Percentiles rank a stretch among this genome's conserved stretches.
Evolutionary conservation across 176 grass and related monocot genomes (phyloP).

Genomic region (Zea mays): Zm-B73-REFERENCE-NAM-5.0 NC_050103.1:1755001-1755500

Average conservation of each 20-base stretch:
- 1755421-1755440: neutral
- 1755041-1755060: constrained; percentile 22
- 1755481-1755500: neutral
- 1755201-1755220: neutral
- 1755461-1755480: constrained; percentile 17
- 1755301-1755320: too few relatives aligned
- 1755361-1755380: neutral
- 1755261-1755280: too few relatives aligned
- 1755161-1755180: neutral
- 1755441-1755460: neutral
- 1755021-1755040: constrained; percentile 34
- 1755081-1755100: neutral
- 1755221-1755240: too few relatives aligned
- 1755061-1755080: neutral
- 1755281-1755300: too few relatives aligned
- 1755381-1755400: constrained; percentile 18
- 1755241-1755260: too few relatives aligned
- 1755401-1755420: neutral
- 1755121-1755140: neutral
- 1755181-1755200: neutral
- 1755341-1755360: neutral
- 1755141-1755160: neutral
- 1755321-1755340: neutral
- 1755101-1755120: neutral
- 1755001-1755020: constrained; percentile 32